phyloP scores from a whole-genome alignment of 371 early-diverging fungal genomes.

The Mucor racemosus region DNA sequence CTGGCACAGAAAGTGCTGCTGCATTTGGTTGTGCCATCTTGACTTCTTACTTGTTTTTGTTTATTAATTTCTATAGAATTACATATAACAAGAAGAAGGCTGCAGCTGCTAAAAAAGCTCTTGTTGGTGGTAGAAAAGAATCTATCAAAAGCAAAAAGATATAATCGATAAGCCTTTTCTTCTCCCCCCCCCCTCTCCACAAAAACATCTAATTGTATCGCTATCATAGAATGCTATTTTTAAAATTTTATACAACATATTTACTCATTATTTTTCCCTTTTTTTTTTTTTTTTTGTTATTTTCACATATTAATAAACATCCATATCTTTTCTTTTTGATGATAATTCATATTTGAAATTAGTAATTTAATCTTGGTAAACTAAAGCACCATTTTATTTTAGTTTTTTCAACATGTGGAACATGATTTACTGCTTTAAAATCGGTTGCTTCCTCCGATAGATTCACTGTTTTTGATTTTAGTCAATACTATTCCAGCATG shows the following conservation, averaged over 20 bases:
- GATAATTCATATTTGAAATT: neutral
- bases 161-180: neutral
- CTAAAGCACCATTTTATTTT: neutral
- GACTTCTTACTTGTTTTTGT: slow-evolving; percentile 79
- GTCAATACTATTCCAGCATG: no score
- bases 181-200: neutral
- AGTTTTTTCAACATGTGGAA: neutral
- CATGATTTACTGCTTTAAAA: neutral
- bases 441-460: neutral
- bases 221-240: neutral
- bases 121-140: neutral
- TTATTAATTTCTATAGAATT: slow-evolving; percentile 83
- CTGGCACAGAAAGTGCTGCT: slow-evolving; percentile 76
- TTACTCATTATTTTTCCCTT: neutral
- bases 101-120: neutral
- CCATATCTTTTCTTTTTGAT: neutral
- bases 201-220: no score
- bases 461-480: neutral
- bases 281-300: no score
- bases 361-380: neutral
- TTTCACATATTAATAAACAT: neutral
- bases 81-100: slow-evolving; percentile 65
- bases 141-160: slow-evolving; percentile 5
- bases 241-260: neutral
- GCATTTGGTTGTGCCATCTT: slow-evolving; percentile 77